Conservation (phyloP, 345 rosid genomes). For the Eucalyptus marginata region DNA sequence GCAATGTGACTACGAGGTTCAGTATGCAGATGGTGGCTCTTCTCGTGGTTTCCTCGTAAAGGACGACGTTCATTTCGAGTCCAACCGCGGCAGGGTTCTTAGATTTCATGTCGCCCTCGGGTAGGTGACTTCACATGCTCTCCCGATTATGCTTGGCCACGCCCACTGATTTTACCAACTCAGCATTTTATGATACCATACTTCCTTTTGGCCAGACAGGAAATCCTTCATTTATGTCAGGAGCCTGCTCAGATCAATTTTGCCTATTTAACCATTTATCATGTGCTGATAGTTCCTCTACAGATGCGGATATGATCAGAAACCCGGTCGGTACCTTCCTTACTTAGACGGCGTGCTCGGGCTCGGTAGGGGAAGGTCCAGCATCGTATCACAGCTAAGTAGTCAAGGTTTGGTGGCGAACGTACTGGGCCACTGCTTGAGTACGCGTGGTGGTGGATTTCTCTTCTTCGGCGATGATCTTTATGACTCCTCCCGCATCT, state of each 20-base stretch:
- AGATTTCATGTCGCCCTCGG: constrained; percentile 68
- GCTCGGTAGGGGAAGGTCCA: constrained; percentile 75
- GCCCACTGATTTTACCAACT: neutral
- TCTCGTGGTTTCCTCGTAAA: constrained; percentile 76
- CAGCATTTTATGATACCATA: neutral
- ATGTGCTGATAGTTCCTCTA: neutral
- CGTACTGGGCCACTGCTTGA: constrained; percentile 81
- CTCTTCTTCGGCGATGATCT: constrained; percentile 81
- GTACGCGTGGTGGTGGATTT: constrained; percentile 69
- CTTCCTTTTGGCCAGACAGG: neutral
- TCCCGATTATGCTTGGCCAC: neutral
- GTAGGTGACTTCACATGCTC: constrained; percentile 13
- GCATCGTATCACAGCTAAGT: constrained; percentile 74
- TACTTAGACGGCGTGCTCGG: constrained; percentile 90
- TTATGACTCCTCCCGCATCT: constrained; percentile 50
- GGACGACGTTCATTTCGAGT: constrained; percentile 56
- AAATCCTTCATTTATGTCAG: neutral
- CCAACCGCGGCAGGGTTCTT: constrained; percentile 34
- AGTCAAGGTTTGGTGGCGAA: constrained; percentile 51
- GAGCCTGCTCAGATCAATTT: neutral
- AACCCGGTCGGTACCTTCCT: constrained; percentile 39
- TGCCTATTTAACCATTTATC: neutral
- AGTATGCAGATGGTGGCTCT: constrained; percentile 87
- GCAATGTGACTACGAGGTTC: constrained; percentile 82
- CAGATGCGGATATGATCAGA: constrained; percentile 88